Percentiles rank a stretch among this genome's conserved stretches.
Conservation (phyloP, 2,329 filamentous ascomycete species). For the Balansia obtecta region DNA sequence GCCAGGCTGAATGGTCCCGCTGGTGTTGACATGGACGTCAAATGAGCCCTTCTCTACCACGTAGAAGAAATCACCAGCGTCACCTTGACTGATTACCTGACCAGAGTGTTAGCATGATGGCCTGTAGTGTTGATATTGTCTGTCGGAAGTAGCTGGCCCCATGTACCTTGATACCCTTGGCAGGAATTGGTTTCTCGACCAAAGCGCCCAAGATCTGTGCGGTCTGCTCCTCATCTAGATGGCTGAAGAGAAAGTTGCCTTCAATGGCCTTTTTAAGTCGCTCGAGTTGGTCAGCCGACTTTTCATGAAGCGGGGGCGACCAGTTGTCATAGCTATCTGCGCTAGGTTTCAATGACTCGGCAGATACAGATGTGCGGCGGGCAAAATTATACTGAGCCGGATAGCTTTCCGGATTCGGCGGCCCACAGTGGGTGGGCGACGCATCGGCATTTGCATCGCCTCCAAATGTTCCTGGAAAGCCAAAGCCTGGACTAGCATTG, state of each 20-base stretch:
- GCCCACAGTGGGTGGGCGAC: constrained; percentile 33
- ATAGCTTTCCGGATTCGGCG: constrained; percentile 54
- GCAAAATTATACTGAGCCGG: constrained; percentile 90
- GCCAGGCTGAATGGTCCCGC: constrained; percentile 67
- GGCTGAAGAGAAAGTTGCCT: constrained; percentile 86
- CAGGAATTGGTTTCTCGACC: constrained; percentile 89
- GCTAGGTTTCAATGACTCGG: constrained; percentile 86
- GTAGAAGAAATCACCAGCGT: constrained; percentile 96
- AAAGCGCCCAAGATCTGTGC: constrained; percentile 78
- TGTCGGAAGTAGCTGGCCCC: too few species aligned
- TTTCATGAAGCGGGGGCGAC: constrained; percentile 75
- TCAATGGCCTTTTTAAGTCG: constrained; percentile 73
- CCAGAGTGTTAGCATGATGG: constrained; percentile 12
- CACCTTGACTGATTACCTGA: constrained; percentile 88
- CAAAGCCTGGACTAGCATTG: constrained; percentile 33
- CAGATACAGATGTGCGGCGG: constrained; percentile 89
- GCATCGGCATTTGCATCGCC: constrained; percentile 35
- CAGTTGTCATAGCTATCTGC: constrained; percentile 78
- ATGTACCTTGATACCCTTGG: constrained; percentile 63
- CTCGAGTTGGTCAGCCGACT: constrained; percentile 66
- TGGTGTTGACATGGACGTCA: constrained; percentile 77
- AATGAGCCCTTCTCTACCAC: constrained; percentile 86
- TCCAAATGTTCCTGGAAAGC: constrained; percentile 41
- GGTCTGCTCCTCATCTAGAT: constrained; percentile 88
- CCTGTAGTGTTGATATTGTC: neutral